These are phyloP conservation scores for Jaenimonas drosophilae DNA, from an alignment of 208 protist species.

Conservation along the genomic window DNA sequence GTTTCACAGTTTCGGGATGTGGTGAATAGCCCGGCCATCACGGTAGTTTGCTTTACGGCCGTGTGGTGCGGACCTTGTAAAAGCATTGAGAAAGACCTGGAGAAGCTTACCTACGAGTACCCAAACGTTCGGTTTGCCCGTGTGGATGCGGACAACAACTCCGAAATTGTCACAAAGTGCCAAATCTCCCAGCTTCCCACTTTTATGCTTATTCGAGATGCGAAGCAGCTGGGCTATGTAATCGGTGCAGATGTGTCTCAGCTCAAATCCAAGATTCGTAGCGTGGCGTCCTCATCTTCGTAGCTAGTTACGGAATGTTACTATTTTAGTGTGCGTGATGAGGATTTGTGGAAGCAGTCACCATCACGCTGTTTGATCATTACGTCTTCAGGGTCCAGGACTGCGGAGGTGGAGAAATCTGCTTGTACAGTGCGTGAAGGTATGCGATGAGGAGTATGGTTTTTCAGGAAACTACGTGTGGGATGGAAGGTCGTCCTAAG, in stretches of 20 bases:
- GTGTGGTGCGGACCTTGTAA: slow-evolving; percentile 81
- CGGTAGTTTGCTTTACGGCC: slow-evolving; percentile 66
- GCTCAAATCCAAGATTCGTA: slow-evolving; percentile 55
- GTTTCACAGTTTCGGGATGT: slow-evolving; percentile 64
- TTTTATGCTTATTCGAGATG: slow-evolving; percentile 59
- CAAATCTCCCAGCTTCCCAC: slow-evolving; percentile 67
- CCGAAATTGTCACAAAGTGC: slow-evolving; percentile 69
- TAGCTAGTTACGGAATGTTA: too few species aligned
- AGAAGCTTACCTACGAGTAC: slow-evolving; percentile 71
- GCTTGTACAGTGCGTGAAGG: too few species aligned
- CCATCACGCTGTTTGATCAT: background rate
- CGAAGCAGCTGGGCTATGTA: slow-evolving; percentile 53
- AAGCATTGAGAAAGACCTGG: slow-evolving; percentile 57
- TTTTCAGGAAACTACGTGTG: too few species aligned
- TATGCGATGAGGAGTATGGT: too few species aligned
- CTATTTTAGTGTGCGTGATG: too few species aligned
- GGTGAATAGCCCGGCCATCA: slow-evolving; percentile 39
- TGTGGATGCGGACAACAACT: slow-evolving; percentile 75
- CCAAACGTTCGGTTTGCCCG: slow-evolving; percentile 54
- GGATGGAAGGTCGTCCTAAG: too few species aligned
- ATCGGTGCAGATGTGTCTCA: slow-evolving; percentile 58
- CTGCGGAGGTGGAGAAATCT: too few species aligned
- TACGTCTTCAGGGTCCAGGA: background rate
- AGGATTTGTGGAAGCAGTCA: too few species aligned
- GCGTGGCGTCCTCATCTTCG: slow-evolving; percentile 13